phyloP scores from a whole-genome alignment of 139 green algal genomes.

The Closterium sp. region DNA sequence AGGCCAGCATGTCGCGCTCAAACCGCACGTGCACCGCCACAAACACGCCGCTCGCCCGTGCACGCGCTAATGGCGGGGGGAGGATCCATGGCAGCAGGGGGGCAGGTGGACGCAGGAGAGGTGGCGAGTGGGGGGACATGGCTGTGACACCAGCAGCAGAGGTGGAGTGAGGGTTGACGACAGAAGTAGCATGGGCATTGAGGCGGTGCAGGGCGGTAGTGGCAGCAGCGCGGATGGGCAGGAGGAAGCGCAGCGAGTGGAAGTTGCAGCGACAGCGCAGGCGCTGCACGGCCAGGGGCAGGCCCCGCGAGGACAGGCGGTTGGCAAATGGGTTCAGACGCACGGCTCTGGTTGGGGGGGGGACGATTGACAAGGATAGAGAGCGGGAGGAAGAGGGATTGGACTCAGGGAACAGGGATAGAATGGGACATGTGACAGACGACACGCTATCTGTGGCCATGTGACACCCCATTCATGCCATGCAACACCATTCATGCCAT shows the following conservation, averaged over 20 bases:
- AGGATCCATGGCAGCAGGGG: background rate
- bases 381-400: background rate
- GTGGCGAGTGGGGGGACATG: no score
- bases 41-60: slow-evolving; percentile 3
- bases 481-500: no score
- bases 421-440: background rate
- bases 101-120: no score
- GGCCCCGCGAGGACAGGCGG: background rate
- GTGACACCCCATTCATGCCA: background rate
- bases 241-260: background rate
- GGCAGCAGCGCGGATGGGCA: background rate
- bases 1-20: slow-evolving; percentile 50
- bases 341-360: background rate
- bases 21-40: slow-evolving; percentile 43
- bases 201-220: background rate
- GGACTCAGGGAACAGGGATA: background rate
- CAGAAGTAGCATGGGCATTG: background rate
- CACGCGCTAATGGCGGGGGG: no score
- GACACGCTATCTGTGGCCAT: background rate
- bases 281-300: background rate
- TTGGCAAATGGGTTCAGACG: background rate
- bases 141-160: background rate
- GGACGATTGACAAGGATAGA: background rate
- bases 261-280: background rate
- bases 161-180: background rate